Evolutionary conservation across 2,329 filamentous ascomycete species (phyloP), one percentile per base, ranked within the genome.

Genomic region (Xylaria polymorpha): DNA sequence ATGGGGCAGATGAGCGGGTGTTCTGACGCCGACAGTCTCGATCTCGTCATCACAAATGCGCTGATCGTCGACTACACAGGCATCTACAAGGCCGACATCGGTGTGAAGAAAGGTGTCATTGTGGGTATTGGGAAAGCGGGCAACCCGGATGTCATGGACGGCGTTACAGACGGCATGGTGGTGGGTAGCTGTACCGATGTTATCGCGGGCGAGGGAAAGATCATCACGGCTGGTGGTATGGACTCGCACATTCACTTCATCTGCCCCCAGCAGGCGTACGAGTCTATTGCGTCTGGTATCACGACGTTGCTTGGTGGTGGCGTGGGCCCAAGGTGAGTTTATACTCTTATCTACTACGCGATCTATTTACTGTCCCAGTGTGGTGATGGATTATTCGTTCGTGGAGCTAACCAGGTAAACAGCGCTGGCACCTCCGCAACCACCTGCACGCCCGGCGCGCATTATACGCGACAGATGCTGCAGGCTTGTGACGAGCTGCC

Each of bases 11-110:
- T 94, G 5, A 91, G 91, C 29, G 94, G 93, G 4, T 86, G 93
- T 51, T 81, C 87, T 0, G 91, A 95, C 75, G 84, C 85, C 2
- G 90, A 94, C 29, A 89, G 88, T 29, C 82, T 98, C 67, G 95
- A 98, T 79, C 87, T 95, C 56, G 93, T 97, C 29, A 89, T 98
- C 68, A 93, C 91, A 1, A 98, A 98, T 76, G 95, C 94, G 5
- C 83, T 98, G 72, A 91, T 98, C 44, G 86, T 98, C 22, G 95
- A 98, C 82, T 97, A 92, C 87, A 91, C 88, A 0, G 95, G 95
- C 57, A 97, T 98, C 77, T 97, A 93, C 85, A 98, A 98, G 83
- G 95, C 94, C 6, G 95, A 98, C 79, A 97, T 98, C 78, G 95
- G 95, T 35, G 90, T 98, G 79, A 97, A 97, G 80, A 82, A 94